Conservation (phyloP, 1,284 basidiomycete genomes). For the Irpex lacteus region DNA sequence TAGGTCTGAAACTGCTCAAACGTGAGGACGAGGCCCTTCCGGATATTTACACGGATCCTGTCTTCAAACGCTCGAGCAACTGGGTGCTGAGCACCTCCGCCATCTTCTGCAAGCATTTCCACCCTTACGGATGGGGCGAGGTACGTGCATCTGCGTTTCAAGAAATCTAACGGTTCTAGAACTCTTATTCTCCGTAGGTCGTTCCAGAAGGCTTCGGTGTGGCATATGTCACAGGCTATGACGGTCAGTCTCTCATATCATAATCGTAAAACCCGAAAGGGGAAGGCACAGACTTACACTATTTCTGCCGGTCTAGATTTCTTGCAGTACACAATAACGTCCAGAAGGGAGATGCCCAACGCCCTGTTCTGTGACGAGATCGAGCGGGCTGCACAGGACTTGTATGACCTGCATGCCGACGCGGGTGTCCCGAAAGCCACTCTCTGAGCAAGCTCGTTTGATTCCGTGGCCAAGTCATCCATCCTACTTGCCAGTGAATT, state of each 20-base stretch:
- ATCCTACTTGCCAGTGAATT: neutral
- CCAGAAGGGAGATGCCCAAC: conserved; percentile 75
- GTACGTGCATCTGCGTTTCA: conserved; percentile 28
- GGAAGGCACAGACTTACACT: neutral
- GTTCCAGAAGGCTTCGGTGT: conserved; percentile 79
- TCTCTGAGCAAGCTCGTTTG: conserved; percentile 1
- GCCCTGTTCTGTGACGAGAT: conserved; percentile 65
- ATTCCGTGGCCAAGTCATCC: neutral
- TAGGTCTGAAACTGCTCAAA: conserved; percentile 68
- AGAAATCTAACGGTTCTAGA: neutral
- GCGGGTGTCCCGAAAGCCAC: neutral
- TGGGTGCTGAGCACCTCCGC: conserved; percentile 87
- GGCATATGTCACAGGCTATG: conserved; percentile 74
- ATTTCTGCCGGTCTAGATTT: conserved; percentile 43
- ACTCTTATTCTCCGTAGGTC: conserved; percentile 39
- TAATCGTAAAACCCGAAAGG: too few relatives aligned
- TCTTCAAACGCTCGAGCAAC: conserved; percentile 61
- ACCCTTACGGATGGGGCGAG: conserved; percentile 86
- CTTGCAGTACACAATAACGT: conserved; percentile 81
- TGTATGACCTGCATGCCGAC: conserved; percentile 40
- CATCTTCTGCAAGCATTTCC: conserved; percentile 79
- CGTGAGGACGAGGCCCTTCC: conserved; percentile 62
- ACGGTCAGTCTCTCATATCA: conserved; percentile 40
- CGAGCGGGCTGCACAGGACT: conserved; percentile 60
- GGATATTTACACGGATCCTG: conserved; percentile 69